Evolutionary conservation across 2,329 filamentous ascomycete genomes (phyloP).

Genomic region (Huntiella moniliformis): DNA sequence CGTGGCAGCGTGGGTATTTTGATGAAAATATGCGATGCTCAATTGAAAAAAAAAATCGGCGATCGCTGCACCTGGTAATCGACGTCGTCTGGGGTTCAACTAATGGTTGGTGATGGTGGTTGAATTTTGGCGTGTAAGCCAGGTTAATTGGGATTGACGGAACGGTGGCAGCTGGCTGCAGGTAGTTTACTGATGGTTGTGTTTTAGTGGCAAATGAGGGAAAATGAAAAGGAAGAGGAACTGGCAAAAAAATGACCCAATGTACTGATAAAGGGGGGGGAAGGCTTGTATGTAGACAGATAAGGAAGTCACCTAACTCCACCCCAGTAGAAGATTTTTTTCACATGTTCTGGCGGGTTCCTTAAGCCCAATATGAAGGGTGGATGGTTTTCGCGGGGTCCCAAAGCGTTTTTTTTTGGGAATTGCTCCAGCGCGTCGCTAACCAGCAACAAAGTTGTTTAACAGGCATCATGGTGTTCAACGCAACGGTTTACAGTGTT

Average conservation of each 20-base stretch:
- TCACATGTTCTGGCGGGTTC: background rate
- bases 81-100: background rate
- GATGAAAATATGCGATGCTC: constrained; percentile 10
- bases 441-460: constrained; percentile 2
- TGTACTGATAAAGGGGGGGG: constrained; percentile 5
- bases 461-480: too few species aligned
- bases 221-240: background rate
- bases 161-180: background rate
- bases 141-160: constrained; percentile 2
- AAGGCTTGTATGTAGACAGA: constrained; percentile 4
- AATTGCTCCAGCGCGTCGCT: constrained; percentile 3
- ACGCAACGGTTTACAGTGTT: too few species aligned
- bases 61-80: background rate
- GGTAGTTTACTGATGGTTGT: constrained; percentile 5
- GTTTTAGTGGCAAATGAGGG: constrained; percentile 5
- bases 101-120: constrained; percentile 11
- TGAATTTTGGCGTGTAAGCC: constrained; percentile 7
- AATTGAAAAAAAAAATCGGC: constrained; percentile 8
- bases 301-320: constrained; percentile 9
- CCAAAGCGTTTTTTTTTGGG: background rate
- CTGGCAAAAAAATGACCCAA: too few species aligned
- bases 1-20: constrained; percentile 1
- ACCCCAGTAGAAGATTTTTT: constrained; percentile 9
- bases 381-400: background rate
- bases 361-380: background rate